phyloP scores from a whole-genome alignment of 495 filamentous ascomycete genomes.

The Aspergillus leporis region DNA sequence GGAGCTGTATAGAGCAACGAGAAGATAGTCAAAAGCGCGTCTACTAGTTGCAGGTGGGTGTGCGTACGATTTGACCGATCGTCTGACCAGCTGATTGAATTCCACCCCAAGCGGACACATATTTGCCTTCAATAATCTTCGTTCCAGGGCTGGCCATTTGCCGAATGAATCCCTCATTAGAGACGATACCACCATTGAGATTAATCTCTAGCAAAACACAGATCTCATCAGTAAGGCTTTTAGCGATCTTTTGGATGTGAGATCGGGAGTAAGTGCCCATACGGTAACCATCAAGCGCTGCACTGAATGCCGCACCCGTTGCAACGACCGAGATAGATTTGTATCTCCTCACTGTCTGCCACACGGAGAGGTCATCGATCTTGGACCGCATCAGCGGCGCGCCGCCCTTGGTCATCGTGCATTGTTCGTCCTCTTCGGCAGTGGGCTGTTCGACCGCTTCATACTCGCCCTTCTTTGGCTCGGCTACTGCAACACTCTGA shows the following conservation, averaged over 20 bases:
- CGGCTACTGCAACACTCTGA: background rate
- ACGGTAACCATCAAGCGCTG: constrained; percentile 45
- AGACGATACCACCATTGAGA: constrained; percentile 41
- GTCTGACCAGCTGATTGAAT: constrained; percentile 43
- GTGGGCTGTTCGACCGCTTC: background rate
- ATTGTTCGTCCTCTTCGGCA: background rate
- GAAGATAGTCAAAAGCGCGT: background rate
- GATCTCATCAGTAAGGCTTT: background rate
- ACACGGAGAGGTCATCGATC: constrained; percentile 32
- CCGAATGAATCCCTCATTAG: constrained; percentile 42
- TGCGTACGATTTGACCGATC: constrained; percentile 31
- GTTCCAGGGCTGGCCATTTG: constrained; percentile 34
- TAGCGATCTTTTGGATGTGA: background rate
- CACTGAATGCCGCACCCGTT: constrained; percentile 40
- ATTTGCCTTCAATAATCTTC: constrained; percentile 33
- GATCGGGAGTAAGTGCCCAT: constrained; percentile 1
- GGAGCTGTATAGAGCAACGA: constrained; percentile 16
- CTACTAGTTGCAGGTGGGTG: background rate
- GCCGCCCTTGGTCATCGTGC: background rate
- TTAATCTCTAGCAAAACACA: constrained; percentile 32
- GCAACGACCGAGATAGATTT: constrained; percentile 28
- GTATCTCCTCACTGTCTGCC: constrained; percentile 29
- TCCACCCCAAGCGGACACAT: constrained; percentile 42
- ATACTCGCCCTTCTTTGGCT: background rate
- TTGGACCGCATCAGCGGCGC: constrained; percentile 28